A percentile compares a stretch with the other conserved stretches of the same genome.
phyloP scores from a whole-genome alignment of 2,329 filamentous ascomycete species.

The Ceratocystiopsis sp. region DNA sequence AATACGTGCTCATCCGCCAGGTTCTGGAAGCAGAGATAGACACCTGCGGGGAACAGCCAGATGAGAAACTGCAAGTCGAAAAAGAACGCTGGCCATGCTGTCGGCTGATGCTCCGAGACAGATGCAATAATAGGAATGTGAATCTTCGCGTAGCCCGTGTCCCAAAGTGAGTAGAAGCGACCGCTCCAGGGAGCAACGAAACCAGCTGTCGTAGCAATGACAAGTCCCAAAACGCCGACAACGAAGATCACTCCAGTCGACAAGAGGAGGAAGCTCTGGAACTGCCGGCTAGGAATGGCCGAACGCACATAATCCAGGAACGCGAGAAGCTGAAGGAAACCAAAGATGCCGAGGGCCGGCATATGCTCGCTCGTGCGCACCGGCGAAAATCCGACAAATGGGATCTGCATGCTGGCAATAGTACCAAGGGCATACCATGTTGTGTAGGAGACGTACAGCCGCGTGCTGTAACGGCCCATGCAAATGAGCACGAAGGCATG shows the following conservation, averaged over 20 bases:
- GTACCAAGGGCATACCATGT: slow-evolving; percentile 97
- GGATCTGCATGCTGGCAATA: slow-evolving; percentile 96
- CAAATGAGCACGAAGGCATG: slow-evolving; percentile 87
- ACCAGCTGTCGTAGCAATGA: slow-evolving; percentile 65
- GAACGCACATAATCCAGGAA: slow-evolving; percentile 81
- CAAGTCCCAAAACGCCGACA: slow-evolving; percentile 62
- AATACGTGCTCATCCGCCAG: slow-evolving; percentile 95
- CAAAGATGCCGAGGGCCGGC: slow-evolving; percentile 89
- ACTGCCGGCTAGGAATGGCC: slow-evolving; percentile 83
- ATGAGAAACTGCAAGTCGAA: slow-evolving; percentile 97
- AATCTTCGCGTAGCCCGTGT: slow-evolving; percentile 96
- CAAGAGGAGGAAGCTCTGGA: slow-evolving; percentile 72
- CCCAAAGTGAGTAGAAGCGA: slow-evolving; percentile 98
- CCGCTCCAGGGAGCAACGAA: slow-evolving; percentile 96
- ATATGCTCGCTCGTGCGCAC: slow-evolving; percentile 97
- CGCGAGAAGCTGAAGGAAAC: slow-evolving; percentile 80
- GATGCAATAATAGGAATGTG: slow-evolving; percentile 99
- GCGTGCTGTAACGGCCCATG: slow-evolving; percentile 91
- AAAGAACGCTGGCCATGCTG: slow-evolving; percentile 97
- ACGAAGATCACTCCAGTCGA: slow-evolving; percentile 60
- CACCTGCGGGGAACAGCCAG: slow-evolving; percentile 69
- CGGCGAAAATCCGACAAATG: slow-evolving; percentile 92
- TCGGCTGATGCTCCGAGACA: slow-evolving; percentile 98
- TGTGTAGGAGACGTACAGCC: slow-evolving; percentile 90
- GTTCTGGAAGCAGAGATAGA: slow-evolving; percentile 94